phyloP scores from a whole-genome alignment of 2,329 filamentous ascomycete species.

The Stachybotrys elegans region DNA sequence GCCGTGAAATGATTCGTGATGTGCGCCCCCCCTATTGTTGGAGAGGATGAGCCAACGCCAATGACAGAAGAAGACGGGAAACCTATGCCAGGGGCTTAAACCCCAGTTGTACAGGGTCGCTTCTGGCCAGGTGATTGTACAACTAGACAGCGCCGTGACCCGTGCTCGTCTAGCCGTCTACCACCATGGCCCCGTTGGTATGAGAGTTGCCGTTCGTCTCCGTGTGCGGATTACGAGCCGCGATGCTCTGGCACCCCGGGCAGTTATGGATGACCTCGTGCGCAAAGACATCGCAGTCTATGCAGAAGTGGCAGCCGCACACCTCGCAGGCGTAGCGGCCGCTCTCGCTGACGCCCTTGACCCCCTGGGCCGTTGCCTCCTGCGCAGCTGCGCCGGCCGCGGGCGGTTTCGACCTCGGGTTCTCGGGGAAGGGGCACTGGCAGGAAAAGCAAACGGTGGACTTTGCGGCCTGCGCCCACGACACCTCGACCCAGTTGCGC shows the following conservation, averaged over 20 bases:
- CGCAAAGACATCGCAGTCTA: slow-evolving; percentile 94
- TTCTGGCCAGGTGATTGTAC: too few species aligned
- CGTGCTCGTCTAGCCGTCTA: slow-evolving; percentile 37
- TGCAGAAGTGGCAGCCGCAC: slow-evolving; percentile 91
- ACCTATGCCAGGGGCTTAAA: too few species aligned
- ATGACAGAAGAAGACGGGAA: too few species aligned
- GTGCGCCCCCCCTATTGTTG: too few species aligned
- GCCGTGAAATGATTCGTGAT: too few species aligned
- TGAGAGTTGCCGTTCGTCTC: slow-evolving; percentile 26
- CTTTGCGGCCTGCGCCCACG: slow-evolving; percentile 65
- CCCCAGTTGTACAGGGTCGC: too few species aligned
- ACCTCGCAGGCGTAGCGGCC: slow-evolving; percentile 82
- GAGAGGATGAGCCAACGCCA: too few species aligned
- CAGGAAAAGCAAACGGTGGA: slow-evolving; percentile 75
- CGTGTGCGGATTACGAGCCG: slow-evolving; percentile 9
- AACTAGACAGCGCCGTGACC: too few species aligned
- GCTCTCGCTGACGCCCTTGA: slow-evolving; percentile 74
- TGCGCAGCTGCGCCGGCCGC: slow-evolving; percentile 11
- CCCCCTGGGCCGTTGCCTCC: slow-evolving; percentile 15
- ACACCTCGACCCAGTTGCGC: slow-evolving; percentile 83
- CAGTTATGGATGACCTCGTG: slow-evolving; percentile 96
- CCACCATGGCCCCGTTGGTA: slow-evolving; percentile 38
- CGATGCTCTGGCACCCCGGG: slow-evolving; percentile 71
- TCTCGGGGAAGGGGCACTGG: slow-evolving; percentile 62
- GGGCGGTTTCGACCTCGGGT: slow-evolving; percentile 18